Evolutionary conservation across 1,139 yeast genomes (phyloP).

Genomic region (Saccharomyces hybrid): DNA sequence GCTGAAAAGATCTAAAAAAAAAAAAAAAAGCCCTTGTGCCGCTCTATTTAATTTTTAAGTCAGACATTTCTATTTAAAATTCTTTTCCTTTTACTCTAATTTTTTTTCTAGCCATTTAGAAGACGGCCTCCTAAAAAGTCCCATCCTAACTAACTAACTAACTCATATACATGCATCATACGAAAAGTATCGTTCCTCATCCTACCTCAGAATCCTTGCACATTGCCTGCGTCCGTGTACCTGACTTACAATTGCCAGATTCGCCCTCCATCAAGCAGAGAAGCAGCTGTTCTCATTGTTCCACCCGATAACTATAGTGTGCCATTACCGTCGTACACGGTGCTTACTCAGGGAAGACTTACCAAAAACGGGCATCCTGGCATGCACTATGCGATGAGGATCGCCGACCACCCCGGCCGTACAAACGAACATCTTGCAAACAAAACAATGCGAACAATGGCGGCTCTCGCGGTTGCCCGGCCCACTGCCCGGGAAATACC

Average conservation of each 20-base stretch:
- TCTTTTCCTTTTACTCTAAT: not conserved
- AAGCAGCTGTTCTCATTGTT: not conserved
- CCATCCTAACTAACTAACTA: not conserved
- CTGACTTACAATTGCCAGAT: not conserved
- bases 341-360: not conserved
- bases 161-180: not conserved
- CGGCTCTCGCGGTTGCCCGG: not conserved
- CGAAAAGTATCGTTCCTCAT: not conserved
- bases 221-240: not conserved
- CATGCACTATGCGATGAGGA: not conserved
- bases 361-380: not conserved
- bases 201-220: not conserved
- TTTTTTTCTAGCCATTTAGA: not conserved
- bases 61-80: not conserved
- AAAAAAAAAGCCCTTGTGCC: no score
- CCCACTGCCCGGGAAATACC: not conserved
- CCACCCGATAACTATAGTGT: not conserved
- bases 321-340: not conserved
- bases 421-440: not conserved
- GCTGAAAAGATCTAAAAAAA: conserved; percentile 15
- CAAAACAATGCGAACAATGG: not conserved
- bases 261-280: not conserved
- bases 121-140: not conserved
- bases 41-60: not conserved
- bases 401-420: not conserved